A percentile compares a stretch with the other conserved stretches of the same genome.
These are phyloP conservation scores for Phytophthora capsici DNA, from an alignment of 352 stramenopile species.

Conservation along the genomic window DNA sequence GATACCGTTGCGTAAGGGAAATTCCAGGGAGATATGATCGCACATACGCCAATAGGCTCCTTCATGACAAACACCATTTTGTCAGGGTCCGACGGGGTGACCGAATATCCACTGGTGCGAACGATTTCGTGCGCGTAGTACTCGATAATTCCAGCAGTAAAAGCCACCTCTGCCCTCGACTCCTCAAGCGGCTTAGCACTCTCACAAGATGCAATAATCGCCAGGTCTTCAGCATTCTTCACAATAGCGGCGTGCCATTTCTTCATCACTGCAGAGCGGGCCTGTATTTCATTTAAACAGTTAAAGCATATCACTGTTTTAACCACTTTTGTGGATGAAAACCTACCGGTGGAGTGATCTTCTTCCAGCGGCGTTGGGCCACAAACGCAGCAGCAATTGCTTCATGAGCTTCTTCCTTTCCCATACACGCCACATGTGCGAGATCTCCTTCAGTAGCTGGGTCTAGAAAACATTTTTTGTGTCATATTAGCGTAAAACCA, in stretches of 20 bases:
- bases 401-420: conserved; percentile 53
- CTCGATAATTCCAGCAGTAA: conserved; percentile 93
- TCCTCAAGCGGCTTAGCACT: conserved; percentile 95
- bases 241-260: conserved; percentile 65
- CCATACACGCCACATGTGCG: conserved; percentile 59
- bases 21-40: conserved; percentile 97
- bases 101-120: conserved; percentile 74
- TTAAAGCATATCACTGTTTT: neutral
- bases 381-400: conserved; percentile 63
- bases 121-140: conserved; percentile 95
- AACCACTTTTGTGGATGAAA: neutral
- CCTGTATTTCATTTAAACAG: conserved; percentile 12
- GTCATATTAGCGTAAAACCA: too few species aligned
- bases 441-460: conserved; percentile 68
- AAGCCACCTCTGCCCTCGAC: conserved; percentile 91
- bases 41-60: conserved; percentile 93
- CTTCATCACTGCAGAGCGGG: conserved; percentile 51
- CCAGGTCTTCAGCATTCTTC: conserved; percentile 72
- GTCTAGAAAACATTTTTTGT: conserved; percentile 25
- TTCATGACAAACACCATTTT: conserved; percentile 75
- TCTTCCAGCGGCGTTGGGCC: conserved; percentile 66
- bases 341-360: conserved; percentile 44
- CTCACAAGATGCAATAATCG: conserved; percentile 93
- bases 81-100: conserved; percentile 48
- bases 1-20: conserved; percentile 97